Base-by-base conservation (phyloP, 2,329 filamentous ascomycete species). In the Cylindrodendrum hubeiense region DNA sequence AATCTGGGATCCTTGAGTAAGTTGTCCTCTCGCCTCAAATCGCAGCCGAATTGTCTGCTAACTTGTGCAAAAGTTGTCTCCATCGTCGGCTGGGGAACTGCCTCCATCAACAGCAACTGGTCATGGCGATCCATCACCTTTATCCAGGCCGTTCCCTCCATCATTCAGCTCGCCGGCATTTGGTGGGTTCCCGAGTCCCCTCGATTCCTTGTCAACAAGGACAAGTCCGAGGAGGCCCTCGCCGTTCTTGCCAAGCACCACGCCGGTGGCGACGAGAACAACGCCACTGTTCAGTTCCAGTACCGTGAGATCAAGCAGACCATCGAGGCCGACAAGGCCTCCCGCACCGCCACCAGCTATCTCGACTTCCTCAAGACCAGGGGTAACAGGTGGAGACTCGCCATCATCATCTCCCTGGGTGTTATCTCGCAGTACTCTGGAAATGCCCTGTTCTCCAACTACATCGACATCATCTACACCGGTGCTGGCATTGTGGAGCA, bases 121-220 rank as follows among this genome's bases (percentile, higher is more conserved):
- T 88, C 87, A 3, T 93, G 90, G 90, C 83, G 89, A 53, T 87
- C 87, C 39, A 89, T 91, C 54, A 88, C 87, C 9, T 81, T 91
- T n/a, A 80, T 92, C 13, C 90, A 92, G 79, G 84, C 86, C 33
- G 75, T 88, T 1, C 89, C 89, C 0, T 90, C 88, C 0, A 67
- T 89, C 13, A 81, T 91, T 60, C 90, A 92, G 80, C 80, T 92
- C 43, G 58, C 79, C n/a, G 89, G 89, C 72, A 89, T 93, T 77
- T 92, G 86, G 80, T 88, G 82, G 79, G 81, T 91, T n/a, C 90
- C 90, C 5, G 90, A 93, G 78, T 89, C 86, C 0, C 90, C 90
- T 0, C 85, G 90, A 67, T 93, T 85, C 81, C 85, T 92, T 15
- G 83, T 91, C 69, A 83, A 85, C 72, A 89, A 90, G 78, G 90